A percentile compares a stretch with the other conserved stretches of the same genome.
These are phyloP conservation scores for Clonostachys chloroleuca DNA, from an alignment of 2,329 filamentous ascomycete species.

Conservation along the genomic window DNA sequence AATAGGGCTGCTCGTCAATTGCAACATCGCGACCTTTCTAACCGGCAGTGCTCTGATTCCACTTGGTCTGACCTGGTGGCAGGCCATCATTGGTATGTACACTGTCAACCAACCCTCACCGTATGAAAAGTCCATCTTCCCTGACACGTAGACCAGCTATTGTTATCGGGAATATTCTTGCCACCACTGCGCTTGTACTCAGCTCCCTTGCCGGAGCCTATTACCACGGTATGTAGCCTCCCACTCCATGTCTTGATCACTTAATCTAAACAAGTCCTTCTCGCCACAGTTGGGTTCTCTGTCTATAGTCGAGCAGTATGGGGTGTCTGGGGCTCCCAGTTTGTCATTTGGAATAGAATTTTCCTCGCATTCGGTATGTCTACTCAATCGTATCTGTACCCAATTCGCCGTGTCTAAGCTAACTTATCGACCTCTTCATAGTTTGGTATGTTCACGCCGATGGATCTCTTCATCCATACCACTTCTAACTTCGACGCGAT, in stretches of 20 bases:
- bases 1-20: constrained; percentile 28
- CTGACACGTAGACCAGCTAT: background rate
- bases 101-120: too few relatives aligned
- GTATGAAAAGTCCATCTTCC: too few relatives aligned
- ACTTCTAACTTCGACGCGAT: too few relatives aligned
- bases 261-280: too few relatives aligned
- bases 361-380: constrained; percentile 8
- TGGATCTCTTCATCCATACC: too few relatives aligned
- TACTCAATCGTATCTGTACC: too few relatives aligned
- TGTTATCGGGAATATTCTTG: constrained; percentile 1
- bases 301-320: constrained; percentile 31
- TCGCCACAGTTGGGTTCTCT: constrained; percentile 25
- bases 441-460: too few relatives aligned
- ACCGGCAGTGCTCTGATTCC: constrained; percentile 34
- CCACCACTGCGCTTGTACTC: constrained; percentile 1
- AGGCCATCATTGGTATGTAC: constrained; percentile 25
- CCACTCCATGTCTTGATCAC: too few relatives aligned
- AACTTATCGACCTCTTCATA: too few relatives aligned
- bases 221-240: constrained; percentile 20
- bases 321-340: constrained; percentile 33
- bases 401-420: too few relatives aligned
- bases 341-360: constrained; percentile 31
- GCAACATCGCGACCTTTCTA: constrained; percentile 33
- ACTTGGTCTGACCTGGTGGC: constrained; percentile 33
- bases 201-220: constrained; percentile 2